Conservation (phyloP, 2,329 filamentous ascomycete species). For the Coniochaeta ligniaria region DNA sequence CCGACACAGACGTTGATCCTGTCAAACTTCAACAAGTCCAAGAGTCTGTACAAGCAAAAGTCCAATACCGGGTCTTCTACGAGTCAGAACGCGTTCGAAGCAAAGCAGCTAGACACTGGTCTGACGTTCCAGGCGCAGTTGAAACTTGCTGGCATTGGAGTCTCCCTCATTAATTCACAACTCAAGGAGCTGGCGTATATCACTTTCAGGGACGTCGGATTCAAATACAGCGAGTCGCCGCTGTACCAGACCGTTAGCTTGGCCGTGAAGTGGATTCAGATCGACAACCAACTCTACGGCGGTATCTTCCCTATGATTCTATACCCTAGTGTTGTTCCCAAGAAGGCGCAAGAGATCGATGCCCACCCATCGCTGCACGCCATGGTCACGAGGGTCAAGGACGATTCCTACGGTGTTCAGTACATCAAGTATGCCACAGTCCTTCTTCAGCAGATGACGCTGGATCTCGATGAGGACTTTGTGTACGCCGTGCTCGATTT, state of each 20-base stretch:
- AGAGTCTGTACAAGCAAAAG: constrained; percentile 73
- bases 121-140: constrained; percentile 86
- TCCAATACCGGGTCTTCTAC: constrained; percentile 43
- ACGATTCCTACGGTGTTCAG: constrained; percentile 93
- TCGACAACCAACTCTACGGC: constrained; percentile 97
- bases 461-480: constrained; percentile 97
- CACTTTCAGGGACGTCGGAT: constrained; percentile 82
- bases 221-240: constrained; percentile 89
- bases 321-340: constrained; percentile 95
- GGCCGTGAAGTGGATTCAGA: constrained; percentile 96
- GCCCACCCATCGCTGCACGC: constrained; percentile 90
- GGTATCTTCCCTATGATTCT: constrained; percentile 96
- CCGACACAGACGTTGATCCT: constrained; percentile 91
- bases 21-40: constrained; percentile 88
- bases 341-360: constrained; percentile 93
- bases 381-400: constrained; percentile 90
- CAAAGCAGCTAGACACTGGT: constrained; percentile 84
- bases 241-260: constrained; percentile 87
- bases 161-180: constrained; percentile 89
- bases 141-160: constrained; percentile 80
- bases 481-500: constrained; percentile 95
- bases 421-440: constrained; percentile 98
- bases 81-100: constrained; percentile 69
- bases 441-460: constrained; percentile 92
- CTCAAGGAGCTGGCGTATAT: constrained; percentile 89